phyloP scores from a whole-genome alignment of 257 asterid species.

The Nicotiana undulata region DNA sequence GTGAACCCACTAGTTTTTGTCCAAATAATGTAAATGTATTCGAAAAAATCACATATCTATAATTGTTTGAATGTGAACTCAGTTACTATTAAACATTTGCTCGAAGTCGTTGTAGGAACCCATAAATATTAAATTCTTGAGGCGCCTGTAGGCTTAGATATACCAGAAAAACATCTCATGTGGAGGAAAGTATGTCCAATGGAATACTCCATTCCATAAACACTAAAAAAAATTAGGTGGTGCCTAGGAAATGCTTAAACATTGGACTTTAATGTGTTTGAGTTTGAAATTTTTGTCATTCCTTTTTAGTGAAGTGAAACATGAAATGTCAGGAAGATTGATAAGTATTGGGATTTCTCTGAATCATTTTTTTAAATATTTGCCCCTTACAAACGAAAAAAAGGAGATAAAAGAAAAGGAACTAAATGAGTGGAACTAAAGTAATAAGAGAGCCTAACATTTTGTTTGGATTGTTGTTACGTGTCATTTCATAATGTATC shows the following conservation, averaged over 20 bases:
- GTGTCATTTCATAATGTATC: no score
- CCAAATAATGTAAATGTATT: no score
- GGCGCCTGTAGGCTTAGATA: no score
- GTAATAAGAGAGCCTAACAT: no score
- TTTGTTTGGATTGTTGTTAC: no score
- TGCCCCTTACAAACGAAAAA: neutral
- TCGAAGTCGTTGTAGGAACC: no score
- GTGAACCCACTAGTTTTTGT: no score
- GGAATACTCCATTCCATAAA: conserved; percentile 5
- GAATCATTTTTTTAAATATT: neutral
- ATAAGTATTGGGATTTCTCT: neutral
- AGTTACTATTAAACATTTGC: no score
- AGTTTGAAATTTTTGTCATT: neutral
- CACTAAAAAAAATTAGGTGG: neutral
- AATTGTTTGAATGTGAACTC: no score
- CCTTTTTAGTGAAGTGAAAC: neutral
- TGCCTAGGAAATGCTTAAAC: neutral
- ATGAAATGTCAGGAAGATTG: neutral
- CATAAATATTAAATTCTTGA: no score
- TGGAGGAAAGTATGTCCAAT: neutral
- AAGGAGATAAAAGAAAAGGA: neutral
- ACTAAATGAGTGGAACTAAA: neutral
- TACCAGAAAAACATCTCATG: no score
- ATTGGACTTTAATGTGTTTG: neutral
- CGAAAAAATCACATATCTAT: no score